These are phyloP conservation scores for Metarhizium album DNA, from an alignment of 2,329 filamentous ascomycete species.

Conservation along the genomic window DNA sequence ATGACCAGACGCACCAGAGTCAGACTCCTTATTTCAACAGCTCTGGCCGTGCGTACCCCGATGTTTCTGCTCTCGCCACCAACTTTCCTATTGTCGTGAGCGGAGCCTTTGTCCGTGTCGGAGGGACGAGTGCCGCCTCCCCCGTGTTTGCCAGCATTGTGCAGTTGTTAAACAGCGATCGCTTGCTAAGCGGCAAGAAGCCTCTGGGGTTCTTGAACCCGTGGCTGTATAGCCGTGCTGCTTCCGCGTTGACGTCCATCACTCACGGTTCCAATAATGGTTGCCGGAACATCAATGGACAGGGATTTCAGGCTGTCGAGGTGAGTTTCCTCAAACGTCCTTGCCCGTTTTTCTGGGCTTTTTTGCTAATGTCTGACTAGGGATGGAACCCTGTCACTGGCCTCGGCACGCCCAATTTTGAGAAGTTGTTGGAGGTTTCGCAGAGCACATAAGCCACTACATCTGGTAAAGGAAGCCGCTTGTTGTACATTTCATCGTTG, in stretches of 20 bases:
- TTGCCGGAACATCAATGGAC: background rate
- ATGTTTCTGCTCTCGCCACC: constrained; percentile 3
- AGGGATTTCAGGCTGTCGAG: constrained; percentile 3
- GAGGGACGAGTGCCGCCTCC: constrained; percentile 4
- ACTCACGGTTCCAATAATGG: background rate
- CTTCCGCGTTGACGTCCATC: constrained; percentile 2
- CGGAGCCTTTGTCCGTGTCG: background rate
- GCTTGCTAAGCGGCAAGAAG: background rate
- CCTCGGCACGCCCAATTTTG: constrained; percentile 3
- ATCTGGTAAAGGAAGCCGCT: background rate
- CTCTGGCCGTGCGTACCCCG: constrained; percentile 2
- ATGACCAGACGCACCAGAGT: constrained; percentile 1
- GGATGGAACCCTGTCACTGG: constrained; percentile 5
- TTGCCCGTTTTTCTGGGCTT: background rate
- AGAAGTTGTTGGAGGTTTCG: constrained; percentile 3
- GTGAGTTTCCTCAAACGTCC: background rate
- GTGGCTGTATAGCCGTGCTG: background rate
- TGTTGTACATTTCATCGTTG: background rate
- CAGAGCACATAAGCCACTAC: background rate
- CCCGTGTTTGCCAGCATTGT: constrained; percentile 5
- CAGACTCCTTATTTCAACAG: constrained; percentile 1
- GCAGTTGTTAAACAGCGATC: constrained; percentile 4
- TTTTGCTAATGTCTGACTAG: background rate
- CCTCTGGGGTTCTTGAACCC: constrained; percentile 7
- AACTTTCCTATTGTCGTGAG: background rate